Percentiles rank a stretch among this genome's conserved stretches.
phyloP scores from a whole-genome alignment of 805 yeast genomes.

The Yarrowia porcina region DNA sequence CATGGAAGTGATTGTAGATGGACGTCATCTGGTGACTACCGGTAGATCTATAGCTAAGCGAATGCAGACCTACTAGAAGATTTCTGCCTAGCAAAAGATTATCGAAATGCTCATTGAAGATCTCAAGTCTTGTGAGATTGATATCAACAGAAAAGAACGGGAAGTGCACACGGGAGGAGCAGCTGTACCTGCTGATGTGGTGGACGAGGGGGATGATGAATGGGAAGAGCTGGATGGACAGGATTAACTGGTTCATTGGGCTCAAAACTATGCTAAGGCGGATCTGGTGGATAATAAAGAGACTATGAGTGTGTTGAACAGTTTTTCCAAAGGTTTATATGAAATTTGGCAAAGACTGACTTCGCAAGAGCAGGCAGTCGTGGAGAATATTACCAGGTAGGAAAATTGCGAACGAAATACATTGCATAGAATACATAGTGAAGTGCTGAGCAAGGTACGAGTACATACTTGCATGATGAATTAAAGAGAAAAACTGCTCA shows the following conservation, averaged over 20 bases:
- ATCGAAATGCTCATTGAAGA: slow-evolving; percentile 68
- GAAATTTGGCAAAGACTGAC: slow-evolving; percentile 23
- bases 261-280: slow-evolving; percentile 19
- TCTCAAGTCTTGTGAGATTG: slow-evolving; percentile 57
- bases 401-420: too few species aligned
- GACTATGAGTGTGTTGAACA: slow-evolving; percentile 4
- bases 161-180: slow-evolving; percentile 26
- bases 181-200: slow-evolving; percentile 24
- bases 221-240: slow-evolving; percentile 38
- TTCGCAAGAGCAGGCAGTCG: neutral
- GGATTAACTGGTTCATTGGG: slow-evolving; percentile 32
- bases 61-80: slow-evolving; percentile 48
- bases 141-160: slow-evolving; percentile 34
- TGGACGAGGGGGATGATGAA: slow-evolving; percentile 40
- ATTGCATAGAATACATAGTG: too few species aligned
- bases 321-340: slow-evolving; percentile 21
- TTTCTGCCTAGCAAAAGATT: slow-evolving; percentile 70
- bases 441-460: too few species aligned
- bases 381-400: slow-evolving; percentile 9
- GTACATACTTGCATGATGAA: too few species aligned
- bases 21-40: slow-evolving; percentile 79
- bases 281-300: slow-evolving; percentile 6
- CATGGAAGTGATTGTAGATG: slow-evolving; percentile 58
- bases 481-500: too few species aligned
- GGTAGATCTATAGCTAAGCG: slow-evolving; percentile 73